phyloP scores from a whole-genome alignment of 2,329 filamentous ascomycete genomes.

The Penicillium sp. region DNA sequence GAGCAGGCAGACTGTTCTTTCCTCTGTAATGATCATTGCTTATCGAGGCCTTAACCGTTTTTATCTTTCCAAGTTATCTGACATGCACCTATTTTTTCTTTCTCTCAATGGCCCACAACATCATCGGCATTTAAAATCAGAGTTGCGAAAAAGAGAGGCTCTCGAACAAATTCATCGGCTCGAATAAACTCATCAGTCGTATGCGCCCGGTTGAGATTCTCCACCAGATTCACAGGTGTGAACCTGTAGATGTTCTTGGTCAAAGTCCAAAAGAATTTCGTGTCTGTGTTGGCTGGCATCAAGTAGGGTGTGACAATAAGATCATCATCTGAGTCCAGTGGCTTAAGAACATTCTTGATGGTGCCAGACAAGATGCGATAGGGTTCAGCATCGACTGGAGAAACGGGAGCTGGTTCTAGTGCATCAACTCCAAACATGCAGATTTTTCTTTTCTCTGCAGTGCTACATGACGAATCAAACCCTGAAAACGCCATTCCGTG shows the following conservation, averaged over 20 bases:
- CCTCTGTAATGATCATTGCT: too few species aligned
- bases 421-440: slow-evolving; percentile 47
- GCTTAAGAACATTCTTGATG: slow-evolving; percentile 29
- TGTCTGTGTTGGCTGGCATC: slow-evolving; percentile 61
- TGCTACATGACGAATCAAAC: slow-evolving; percentile 23
- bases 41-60: too few species aligned
- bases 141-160: slow-evolving; percentile 37
- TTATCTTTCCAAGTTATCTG: too few species aligned
- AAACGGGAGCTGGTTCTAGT: slow-evolving; percentile 25
- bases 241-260: slow-evolving; percentile 54
- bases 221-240: slow-evolving; percentile 31
- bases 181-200: slow-evolving; percentile 45
- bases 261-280: slow-evolving; percentile 56
- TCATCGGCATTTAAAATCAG: slow-evolving; percentile 38
- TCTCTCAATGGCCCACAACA: slow-evolving; percentile 10
- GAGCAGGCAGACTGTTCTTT: too few species aligned
- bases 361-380: slow-evolving; percentile 32
- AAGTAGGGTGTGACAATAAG: slow-evolving; percentile 60
- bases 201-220: slow-evolving; percentile 43
- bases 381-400: slow-evolving; percentile 21
- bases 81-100: not conserved
- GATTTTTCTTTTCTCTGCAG: slow-evolving; percentile 25
- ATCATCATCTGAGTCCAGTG: slow-evolving; percentile 25
- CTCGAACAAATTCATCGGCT: slow-evolving; percentile 35
- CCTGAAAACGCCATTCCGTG: slow-evolving; percentile 45